Conservation (phyloP, 352 stramenopile genomes). For the Globisporangium paroecandrum region DNA sequence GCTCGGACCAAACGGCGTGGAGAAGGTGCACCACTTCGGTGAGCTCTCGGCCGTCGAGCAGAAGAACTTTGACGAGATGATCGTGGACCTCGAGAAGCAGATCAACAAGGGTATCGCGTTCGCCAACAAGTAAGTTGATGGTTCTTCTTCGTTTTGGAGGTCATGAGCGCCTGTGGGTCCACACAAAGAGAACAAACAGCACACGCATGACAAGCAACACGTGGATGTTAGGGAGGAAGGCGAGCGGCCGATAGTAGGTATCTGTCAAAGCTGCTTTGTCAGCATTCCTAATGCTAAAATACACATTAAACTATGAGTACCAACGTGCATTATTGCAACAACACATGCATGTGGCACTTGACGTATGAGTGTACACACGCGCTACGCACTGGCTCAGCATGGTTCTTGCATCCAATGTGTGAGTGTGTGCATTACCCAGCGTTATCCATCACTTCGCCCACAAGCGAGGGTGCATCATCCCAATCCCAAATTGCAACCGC, state of each 20-base stretch:
- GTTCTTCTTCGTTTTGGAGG: not conserved
- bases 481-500: not conserved
- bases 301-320: constrained; percentile 11
- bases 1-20: constrained; percentile 95
- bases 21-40: constrained; percentile 93
- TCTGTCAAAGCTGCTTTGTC: not conserved
- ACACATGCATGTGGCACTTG: not conserved
- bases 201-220: not conserved
- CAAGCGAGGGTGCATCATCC: not conserved
- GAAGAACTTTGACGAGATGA: constrained; percentile 89
- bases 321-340: not conserved
- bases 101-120: constrained; percentile 88
- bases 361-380: not conserved
- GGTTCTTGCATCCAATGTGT: not conserved
- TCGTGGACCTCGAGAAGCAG: constrained; percentile 81
- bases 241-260: not conserved
- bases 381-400: not conserved
- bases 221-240: not conserved
- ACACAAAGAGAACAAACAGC: not conserved
- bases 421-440: not conserved
- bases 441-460: constrained; percentile 9
- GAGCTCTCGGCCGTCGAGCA: constrained; percentile 79
- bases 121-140: constrained; percentile 53
- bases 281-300: not conserved
- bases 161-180: not conserved